Percentiles rank a stretch among this genome's conserved stretches.
phyloP scores from a whole-genome alignment of 305 asterid species.

The Euphrasia arctica region DNA sequence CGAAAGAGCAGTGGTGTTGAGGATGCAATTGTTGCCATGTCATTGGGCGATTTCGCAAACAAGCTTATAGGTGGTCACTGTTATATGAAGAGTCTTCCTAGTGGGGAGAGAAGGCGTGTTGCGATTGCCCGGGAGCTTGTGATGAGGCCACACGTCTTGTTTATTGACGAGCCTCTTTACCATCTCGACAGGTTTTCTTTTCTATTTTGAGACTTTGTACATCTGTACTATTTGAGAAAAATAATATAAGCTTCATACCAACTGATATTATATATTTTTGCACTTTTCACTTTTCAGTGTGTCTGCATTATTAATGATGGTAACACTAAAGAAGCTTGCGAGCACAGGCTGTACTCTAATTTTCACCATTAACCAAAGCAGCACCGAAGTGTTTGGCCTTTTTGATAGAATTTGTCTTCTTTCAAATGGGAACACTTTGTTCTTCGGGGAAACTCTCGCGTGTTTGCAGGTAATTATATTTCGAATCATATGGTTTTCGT shows the following conservation, averaged over 20 bases:
- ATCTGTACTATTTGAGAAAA: not conserved
- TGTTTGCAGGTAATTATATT: slow-evolving; percentile 83
- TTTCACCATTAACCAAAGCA: slow-evolving; percentile 95
- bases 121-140: slow-evolving; percentile 98
- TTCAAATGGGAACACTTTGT: slow-evolving; percentile 95
- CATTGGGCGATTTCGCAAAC: slow-evolving; percentile 81
- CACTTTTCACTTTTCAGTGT: slow-evolving; percentile 47
- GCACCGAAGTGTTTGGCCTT: slow-evolving; percentile 99
- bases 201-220: not conserved
- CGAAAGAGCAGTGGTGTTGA: slow-evolving; percentile 78
- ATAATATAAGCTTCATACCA: too few species aligned
- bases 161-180: slow-evolving; percentile 97
- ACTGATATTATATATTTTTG: too few species aligned
- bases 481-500: slow-evolving; percentile 1
- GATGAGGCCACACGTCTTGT: slow-evolving; percentile 83
- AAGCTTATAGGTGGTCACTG: slow-evolving; percentile 98
- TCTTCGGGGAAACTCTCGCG: slow-evolving; percentile 98
- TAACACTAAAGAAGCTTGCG: slow-evolving; percentile 95
- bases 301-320: slow-evolving; percentile 98
- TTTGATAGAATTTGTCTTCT: slow-evolving; percentile 95
- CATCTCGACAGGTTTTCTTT: slow-evolving; percentile 88
- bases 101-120: slow-evolving; percentile 95
- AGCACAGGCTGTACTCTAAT: slow-evolving; percentile 93
- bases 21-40: slow-evolving; percentile 93
- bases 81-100: slow-evolving; percentile 84